Evolutionary conservation across 2,329 filamentous ascomycete genomes (phyloP), one percentile per base, ranked within the genome.

Genomic region (Cercospora berteroae): DNA sequence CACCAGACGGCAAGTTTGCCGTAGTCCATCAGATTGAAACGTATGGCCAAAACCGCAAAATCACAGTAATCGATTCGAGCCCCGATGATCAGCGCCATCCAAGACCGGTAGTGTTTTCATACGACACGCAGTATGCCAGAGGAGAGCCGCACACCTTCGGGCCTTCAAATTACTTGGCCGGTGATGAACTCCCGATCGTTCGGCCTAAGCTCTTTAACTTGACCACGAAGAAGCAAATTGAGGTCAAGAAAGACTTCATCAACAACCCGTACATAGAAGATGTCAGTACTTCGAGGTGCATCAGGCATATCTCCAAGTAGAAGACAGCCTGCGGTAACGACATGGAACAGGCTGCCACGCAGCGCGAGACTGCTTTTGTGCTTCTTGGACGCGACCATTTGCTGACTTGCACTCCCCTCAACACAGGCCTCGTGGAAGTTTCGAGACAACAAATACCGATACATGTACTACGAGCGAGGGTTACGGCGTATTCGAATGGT

Each of bases 1-100:
- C 64, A 25, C 13, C 27, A 13, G 59, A 66, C 36, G 27, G 39
- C 29, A 36, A 25, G n/a, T 66, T 52, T 31, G 64, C 36, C 12
- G 31, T 66, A 18, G 64, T 63, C 48, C 62, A 48, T 44, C 64
- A 63, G 13, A 36, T 27, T 16, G 23, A 36, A 12, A 57, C 12
- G n/a, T 36, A n/a, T 10, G 64, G 60, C 27, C 25, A 31, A 23
- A 63, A 63, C 27, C 60, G 64, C 5, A 63, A 36, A 4, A 36
- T 63, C n/a, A 63, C 59, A 13, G 23, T 66, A 13, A 52, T 63
- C n/a, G 60, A 66, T 20, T 66, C 64, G 27, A 66, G 60, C 27
- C 60, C 60, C 4, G n/a, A 36, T 16, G 64, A 66, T 50, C 60
- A 63, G 27, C 50, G 62, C 23, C 36, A 63, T 29, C 64, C 60